Evolutionary conservation across 768 basidiomycete genomes (phyloP), one percentile per base, ranked within the genome.

Genomic region (Serendipita indica): DNA sequence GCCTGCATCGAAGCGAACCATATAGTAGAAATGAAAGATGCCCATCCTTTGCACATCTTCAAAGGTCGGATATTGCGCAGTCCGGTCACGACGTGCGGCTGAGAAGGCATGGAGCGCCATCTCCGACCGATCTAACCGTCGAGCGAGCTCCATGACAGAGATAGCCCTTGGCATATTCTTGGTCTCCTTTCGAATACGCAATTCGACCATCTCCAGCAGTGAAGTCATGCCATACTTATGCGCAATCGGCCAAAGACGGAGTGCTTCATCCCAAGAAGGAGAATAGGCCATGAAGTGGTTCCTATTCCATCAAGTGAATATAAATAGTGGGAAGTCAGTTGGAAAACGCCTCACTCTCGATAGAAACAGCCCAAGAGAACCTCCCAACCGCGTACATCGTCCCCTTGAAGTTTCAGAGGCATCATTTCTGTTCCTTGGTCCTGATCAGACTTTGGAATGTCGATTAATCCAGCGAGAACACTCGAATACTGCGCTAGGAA

Each of bases 301-400:
- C 4, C 49, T 33, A 54, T 18, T 27, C 22, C 7, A 54, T 27
- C 10, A 4, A 18, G n/a, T 30, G 22, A 33, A 18, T n/a, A 28
- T 54, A 28, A 12, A 0, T 7, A 25, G 45, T 16, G 14, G 22
- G 32, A 33, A 54, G 49, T 7, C 5, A 7, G 25, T 37, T 37
- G n/a, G 35, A n/a, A 37, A 37, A n/a, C 10, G 49, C 7, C 49
- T 10, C 32, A 54, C 49, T 54, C 49, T 18, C 49, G 49, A 54
- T 54, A 54, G 25, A 54, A 28, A 10, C n/a, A 12, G 16, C 16
- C 32, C 10, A 54, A 28, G 30, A 54, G 32, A n/a, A 0, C 22
- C 30, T 54, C 49, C 49, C 49, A 54, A 33, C 49, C 49, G 10
- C 32, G 25, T n/a, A 25, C 20, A 20, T 28, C n/a, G n/a, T 54